These are phyloP conservation scores for Penicillium cinerascens DNA, from an alignment of 495 filamentous ascomycete species.

Conservation along the genomic window DNA sequence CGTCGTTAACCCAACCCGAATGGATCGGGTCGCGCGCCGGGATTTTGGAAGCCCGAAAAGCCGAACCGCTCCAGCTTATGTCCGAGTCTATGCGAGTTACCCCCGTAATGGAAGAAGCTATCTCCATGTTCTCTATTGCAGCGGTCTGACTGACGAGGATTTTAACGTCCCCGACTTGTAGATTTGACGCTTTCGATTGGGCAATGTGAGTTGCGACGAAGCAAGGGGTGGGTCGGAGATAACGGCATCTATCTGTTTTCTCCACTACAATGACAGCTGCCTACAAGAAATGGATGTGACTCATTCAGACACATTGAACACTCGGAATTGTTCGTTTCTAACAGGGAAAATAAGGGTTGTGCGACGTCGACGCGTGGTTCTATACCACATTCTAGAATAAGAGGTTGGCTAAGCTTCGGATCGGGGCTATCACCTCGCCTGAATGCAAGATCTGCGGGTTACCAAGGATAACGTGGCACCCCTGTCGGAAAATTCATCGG, in stretches of 20 bases:
- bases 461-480: too few species aligned
- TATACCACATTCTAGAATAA: neutral
- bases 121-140: neutral
- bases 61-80: too few species aligned
- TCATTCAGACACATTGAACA: too few species aligned
- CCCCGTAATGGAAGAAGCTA: too few species aligned
- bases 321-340: too few species aligned
- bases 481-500: neutral
- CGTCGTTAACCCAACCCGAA: constrained; percentile 4
- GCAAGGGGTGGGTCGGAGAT: neutral
- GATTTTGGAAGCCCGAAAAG: constrained; percentile 5
- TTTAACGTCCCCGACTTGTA: neutral
- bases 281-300: neutral
- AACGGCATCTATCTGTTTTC: neutral
- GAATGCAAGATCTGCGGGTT: too few species aligned
- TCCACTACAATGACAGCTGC: neutral
- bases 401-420: neutral
- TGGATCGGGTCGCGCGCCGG: constrained; percentile 1
- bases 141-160: neutral
- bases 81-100: too few species aligned
- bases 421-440: too few species aligned
- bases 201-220: neutral
- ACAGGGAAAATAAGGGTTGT: neutral
- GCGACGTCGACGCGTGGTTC: neutral
- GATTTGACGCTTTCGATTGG: neutral